Conservation (phyloP, 306 rosid genomes). For the Cucurbita moschata region DNA sequence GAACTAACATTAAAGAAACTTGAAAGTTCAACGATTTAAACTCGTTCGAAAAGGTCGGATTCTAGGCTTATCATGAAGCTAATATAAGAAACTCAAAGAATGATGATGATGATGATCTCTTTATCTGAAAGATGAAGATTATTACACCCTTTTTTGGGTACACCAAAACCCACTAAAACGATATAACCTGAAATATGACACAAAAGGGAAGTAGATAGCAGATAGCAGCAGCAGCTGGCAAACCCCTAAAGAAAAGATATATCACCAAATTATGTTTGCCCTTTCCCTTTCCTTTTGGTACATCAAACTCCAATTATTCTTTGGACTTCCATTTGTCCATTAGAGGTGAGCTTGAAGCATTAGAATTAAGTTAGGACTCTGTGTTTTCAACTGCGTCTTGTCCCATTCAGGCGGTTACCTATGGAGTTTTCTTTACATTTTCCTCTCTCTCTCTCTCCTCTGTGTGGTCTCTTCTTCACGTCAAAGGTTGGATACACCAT, state of each 20-base stretch:
- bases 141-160: slow-evolving; percentile 5
- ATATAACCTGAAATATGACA: neutral
- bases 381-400: neutral
- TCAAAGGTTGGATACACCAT: neutral
- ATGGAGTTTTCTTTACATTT: slow-evolving; percentile 9
- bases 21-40: no score
- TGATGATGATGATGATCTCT: neutral
- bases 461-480: neutral
- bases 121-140: slow-evolving; percentile 1
- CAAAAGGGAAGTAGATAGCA: neutral
- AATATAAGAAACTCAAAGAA: neutral
- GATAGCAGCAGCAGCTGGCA: neutral
- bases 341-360: neutral
- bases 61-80: neutral
- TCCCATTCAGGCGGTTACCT: neutral
- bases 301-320: neutral
- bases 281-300: neutral
- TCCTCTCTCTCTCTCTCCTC: neutral
- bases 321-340: neutral
- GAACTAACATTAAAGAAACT: neutral
- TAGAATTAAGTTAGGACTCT: neutral
- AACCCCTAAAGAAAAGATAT: neutral
- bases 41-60: neutral
- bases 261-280: neutral
- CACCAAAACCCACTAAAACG: slow-evolving; percentile 1